Evolutionary conservation across 108 stramenopile species (phyloP).

Genomic region (Aurantiochytrium sp.): DNA sequence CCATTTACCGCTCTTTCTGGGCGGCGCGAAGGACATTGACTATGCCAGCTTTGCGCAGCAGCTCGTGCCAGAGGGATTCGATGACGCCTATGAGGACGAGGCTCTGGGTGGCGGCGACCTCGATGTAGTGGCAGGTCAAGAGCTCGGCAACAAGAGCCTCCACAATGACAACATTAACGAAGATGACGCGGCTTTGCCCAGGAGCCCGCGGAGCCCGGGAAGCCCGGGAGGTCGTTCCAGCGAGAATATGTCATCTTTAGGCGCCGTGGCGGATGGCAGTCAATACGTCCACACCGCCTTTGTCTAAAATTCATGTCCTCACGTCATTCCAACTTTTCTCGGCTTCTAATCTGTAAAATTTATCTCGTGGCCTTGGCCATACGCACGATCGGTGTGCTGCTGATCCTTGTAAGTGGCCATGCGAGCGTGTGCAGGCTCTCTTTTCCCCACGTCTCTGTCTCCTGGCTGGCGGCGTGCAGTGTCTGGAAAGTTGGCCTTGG

Average conservation of each 20-base stretch:
- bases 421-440: too few species aligned
- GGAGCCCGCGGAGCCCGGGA: too few species aligned
- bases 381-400: too few species aligned
- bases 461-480: too few species aligned
- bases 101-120: not conserved
- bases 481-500: too few species aligned
- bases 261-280: not conserved
- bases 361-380: too few species aligned
- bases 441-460: too few species aligned
- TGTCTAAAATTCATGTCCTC: not conserved
- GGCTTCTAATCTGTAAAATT: too few species aligned
- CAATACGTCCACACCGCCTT: not conserved
- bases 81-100: not conserved
- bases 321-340: not conserved
- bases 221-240: not conserved
- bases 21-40: not conserved
- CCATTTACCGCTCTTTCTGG: not conserved
- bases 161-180: too few species aligned
- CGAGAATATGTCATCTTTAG: not conserved
- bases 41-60: not conserved
- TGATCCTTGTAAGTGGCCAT: too few species aligned
- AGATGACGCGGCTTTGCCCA: too few species aligned
- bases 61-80: not conserved
- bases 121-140: not conserved
- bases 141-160: too few species aligned